Base-by-base conservation (phyloP, 78 protist genomes). In the Protostelium mycophagum region DNA sequence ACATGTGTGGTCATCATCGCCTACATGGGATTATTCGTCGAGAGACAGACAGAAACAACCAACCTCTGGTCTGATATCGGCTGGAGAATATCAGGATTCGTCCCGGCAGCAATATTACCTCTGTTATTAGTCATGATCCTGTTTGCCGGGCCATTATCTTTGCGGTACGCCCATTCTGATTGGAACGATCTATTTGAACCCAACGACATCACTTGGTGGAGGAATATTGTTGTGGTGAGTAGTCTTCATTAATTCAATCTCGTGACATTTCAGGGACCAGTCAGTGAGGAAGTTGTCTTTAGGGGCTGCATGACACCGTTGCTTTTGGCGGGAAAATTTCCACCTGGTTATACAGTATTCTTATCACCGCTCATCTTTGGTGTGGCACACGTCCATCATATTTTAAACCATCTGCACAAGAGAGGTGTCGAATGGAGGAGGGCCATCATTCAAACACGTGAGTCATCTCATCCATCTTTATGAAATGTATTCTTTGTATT, bases 331-430 rank as follows among this genome's bases (percentile, higher is more conserved):
- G 73, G 73, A 51, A 16, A 16, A 51, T 51, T 51, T 16, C 16
- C 73, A 25, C 73, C 73, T 25, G 73, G 31, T 16, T 25, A 5
- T 16, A 51, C 73, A 5, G 73, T 51, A 5, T 51, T 51, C 73
- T 16, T 85, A 5, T 36, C 86, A 16, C 86, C 86, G n/a, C 16
- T 35, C 86, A 35, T 85, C 86, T 85, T 85, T 85, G 86, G 86
- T 85, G 29, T 85, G n/a, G 86, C 86, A 5, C 86, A 85, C 86
- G 36, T 16, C 36, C 86, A 85, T 85, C 86, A 85, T 16, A 51
- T 51, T 51, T 16, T 51, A 51, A 51, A 51, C 16, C 73, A 51
- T 51, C 16, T 51, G 16, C 73, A 51, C 73, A 51, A 5, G 31
- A 51, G 73, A 51, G 73, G 86, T 25, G 37, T 85, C 29, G 35